phyloP scores from a whole-genome alignment of 2,329 filamentous ascomycete genomes.

The Exserohilum rostratum region DNA sequence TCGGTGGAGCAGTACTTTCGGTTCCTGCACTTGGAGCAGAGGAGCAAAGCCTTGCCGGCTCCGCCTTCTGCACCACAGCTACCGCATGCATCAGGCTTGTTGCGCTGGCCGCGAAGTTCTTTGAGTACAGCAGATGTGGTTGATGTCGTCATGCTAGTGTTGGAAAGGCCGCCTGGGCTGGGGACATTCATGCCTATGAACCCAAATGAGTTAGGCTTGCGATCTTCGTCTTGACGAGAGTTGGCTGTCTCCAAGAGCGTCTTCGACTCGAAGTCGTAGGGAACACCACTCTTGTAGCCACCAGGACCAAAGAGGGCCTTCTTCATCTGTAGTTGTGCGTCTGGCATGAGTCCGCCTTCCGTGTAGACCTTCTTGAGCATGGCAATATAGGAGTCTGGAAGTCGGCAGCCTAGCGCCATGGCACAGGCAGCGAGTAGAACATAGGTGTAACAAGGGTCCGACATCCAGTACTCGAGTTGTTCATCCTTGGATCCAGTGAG shows the following conservation, averaged over 20 bases:
- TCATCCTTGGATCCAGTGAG: slow-evolving; percentile 8
- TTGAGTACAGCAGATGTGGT: slow-evolving; percentile 20
- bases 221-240: not conserved
- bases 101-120: slow-evolving; percentile 23
- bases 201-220: not conserved
- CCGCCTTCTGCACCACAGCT: slow-evolving; percentile 15
- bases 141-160: slow-evolving; percentile 18
- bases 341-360: slow-evolving; percentile 20
- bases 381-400: slow-evolving; percentile 12
- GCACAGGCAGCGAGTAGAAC: slow-evolving; percentile 28
- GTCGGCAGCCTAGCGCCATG: slow-evolving; percentile 25
- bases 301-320: slow-evolving; percentile 27
- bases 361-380: slow-evolving; percentile 29
- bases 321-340: slow-evolving; percentile 22
- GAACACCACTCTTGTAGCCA: slow-evolving; percentile 20
- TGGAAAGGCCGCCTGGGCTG: slow-evolving; percentile 20
- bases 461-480: slow-evolving; percentile 2
- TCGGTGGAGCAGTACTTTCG: slow-evolving; percentile 36
- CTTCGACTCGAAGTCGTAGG: slow-evolving; percentile 29
- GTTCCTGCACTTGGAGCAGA: slow-evolving; percentile 34
- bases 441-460: slow-evolving; percentile 24
- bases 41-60: slow-evolving; percentile 17
- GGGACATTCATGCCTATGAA: slow-evolving; percentile 20
- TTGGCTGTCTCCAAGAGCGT: slow-evolving; percentile 16
- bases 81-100: slow-evolving; percentile 21